Evolutionary conservation across 345 rosid species (phyloP).

Genomic region (Populus tremula): DNA sequence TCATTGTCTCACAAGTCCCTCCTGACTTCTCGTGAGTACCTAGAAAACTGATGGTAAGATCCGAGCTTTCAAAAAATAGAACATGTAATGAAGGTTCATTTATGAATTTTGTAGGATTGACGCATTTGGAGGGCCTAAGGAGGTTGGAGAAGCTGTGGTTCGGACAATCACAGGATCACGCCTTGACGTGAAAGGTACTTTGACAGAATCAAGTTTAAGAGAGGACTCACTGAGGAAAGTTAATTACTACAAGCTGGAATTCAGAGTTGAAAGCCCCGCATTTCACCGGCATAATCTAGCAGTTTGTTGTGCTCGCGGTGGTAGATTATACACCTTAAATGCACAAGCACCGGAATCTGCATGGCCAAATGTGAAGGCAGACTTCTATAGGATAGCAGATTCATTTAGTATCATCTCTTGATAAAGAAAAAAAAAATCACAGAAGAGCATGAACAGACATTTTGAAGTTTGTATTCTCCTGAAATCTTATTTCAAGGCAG

Average conservation of each 20-base stretch:
- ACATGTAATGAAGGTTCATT: not conserved
- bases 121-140: slow-evolving; percentile 76
- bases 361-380: slow-evolving; percentile 56
- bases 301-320: slow-evolving; percentile 55
- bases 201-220: slow-evolving; percentile 53
- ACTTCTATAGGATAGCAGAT: slow-evolving; percentile 46
- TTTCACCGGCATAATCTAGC: slow-evolving; percentile 72
- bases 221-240: slow-evolving; percentile 43
- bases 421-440: not conserved
- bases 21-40: slow-evolving; percentile 73
- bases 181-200: slow-evolving; percentile 51
- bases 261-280: slow-evolving; percentile 63
- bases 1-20: slow-evolving; percentile 73
- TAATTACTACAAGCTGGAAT: slow-evolving; percentile 71
- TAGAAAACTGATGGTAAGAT: too few species aligned
- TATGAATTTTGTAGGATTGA: slow-evolving; percentile 49
- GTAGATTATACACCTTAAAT: slow-evolving; percentile 57
- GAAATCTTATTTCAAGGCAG: not conserved
- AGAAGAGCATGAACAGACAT: not conserved
- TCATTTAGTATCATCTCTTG: slow-evolving; percentile 56
- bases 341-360: slow-evolving; percentile 70
- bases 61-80: not conserved
- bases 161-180: slow-evolving; percentile 50
- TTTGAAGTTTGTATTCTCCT: not conserved
- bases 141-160: slow-evolving; percentile 77